A percentile compares a stretch with the other conserved stretches of the same genome.
phyloP scores from a whole-genome alignment of 1,284 basidiomycete genomes.

The Cryptococcus neoformans region DNA sequence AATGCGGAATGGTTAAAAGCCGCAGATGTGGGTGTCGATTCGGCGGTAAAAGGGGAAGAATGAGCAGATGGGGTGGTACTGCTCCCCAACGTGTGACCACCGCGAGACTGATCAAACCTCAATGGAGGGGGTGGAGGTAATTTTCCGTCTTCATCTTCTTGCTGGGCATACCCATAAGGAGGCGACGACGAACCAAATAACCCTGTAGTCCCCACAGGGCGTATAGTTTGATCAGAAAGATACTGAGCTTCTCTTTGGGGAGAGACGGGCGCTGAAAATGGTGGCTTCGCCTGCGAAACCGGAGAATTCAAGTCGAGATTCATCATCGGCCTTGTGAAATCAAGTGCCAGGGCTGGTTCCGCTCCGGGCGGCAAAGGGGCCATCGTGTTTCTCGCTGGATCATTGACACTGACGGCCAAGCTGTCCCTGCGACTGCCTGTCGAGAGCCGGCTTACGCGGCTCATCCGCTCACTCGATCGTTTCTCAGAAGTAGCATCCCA shows the following conservation, averaged over 20 bases:
- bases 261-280: background rate
- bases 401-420: conserved; percentile 3
- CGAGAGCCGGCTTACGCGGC: background rate
- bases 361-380: conserved; percentile 27
- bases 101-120: conserved; percentile 3
- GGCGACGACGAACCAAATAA: background rate
- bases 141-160: background rate
- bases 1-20: background rate
- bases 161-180: background rate
- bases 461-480: background rate
- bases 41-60: background rate
- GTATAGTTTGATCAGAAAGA: background rate
- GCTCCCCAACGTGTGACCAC: background rate
- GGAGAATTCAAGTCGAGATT: background rate
- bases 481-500: conserved; percentile 12
- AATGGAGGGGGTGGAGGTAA: conserved; percentile 8
- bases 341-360: conserved; percentile 17
- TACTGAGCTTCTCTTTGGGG: background rate
- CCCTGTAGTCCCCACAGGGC: no score
- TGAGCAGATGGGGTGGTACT: background rate
- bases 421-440: background rate
- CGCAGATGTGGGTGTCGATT: background rate
- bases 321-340: conserved; percentile 13
- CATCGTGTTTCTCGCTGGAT: background rate
- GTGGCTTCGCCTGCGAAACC: background rate